Evolutionary conservation across 176 grass and related monocot species (phyloP).

Genomic region (Cymbopogon citratus): DNA sequence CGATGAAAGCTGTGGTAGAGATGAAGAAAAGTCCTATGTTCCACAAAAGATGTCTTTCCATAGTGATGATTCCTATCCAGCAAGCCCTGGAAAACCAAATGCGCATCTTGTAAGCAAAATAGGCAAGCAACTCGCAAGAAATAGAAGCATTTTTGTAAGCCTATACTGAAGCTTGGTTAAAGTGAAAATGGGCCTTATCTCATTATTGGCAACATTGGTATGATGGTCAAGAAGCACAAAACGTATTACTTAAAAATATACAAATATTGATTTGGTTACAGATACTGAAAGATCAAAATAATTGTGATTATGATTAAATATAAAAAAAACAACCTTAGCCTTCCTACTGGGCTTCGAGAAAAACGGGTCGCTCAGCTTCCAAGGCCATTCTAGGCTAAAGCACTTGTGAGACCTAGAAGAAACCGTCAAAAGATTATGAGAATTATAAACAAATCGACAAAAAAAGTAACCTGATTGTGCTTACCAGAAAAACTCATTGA

Average conservation of each 20-base stretch:
- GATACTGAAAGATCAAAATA: conserved; percentile 6
- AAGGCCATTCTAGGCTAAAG: conserved; percentile 71
- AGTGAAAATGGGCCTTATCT: neutral
- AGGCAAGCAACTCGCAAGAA: neutral
- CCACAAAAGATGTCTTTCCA: conserved; percentile 95
- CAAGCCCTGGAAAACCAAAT: conserved; percentile 44
- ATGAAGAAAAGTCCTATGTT: conserved; percentile 94
- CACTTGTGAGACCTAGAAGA: conserved; percentile 67
- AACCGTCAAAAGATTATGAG: conserved; percentile 18
- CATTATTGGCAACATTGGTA: neutral
- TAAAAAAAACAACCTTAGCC: conserved; percentile 38
- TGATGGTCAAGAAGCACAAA: neutral
- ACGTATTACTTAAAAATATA: neutral
- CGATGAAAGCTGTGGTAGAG: conserved; percentile 98
- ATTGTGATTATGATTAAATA: neutral
- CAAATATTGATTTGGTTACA: neutral
- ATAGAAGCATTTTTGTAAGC: neutral
- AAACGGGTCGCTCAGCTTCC: conserved; percentile 59
- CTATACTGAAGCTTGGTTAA: neutral
- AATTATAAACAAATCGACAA: neutral
- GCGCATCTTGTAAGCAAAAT: neutral
- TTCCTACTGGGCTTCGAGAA: conserved; percentile 65
- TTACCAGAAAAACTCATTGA: conserved; percentile 96
- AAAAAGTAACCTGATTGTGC: neutral
- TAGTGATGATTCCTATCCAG: conserved; percentile 63